These are phyloP conservation scores for Talaromyces sp. DNA, from an alignment of 2,329 filamentous ascomycete genomes.

Conservation along the genomic window DNA sequence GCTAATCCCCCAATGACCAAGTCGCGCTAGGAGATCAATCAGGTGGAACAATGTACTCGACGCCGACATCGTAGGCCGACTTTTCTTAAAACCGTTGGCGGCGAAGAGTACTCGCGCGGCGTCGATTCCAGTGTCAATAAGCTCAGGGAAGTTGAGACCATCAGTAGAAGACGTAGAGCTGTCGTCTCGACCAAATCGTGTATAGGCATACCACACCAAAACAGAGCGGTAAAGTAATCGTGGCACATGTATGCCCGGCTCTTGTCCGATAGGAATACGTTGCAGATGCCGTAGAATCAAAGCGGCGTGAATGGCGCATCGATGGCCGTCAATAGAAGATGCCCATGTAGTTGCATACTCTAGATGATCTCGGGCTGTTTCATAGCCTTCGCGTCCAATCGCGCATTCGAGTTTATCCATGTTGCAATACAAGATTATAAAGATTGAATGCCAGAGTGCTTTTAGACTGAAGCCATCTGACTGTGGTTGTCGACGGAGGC, in stretches of 20 bases:
- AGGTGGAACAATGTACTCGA: constrained; percentile 13
- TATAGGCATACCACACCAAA: constrained; percentile 28
- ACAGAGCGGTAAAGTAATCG: constrained; percentile 26
- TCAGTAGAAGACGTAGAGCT: background rate
- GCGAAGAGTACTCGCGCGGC: constrained; percentile 7
- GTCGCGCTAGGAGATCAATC: constrained; percentile 5
- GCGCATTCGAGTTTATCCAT: constrained; percentile 31
- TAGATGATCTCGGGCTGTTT: constrained; percentile 22
- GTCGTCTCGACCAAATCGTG: constrained; percentile 14
- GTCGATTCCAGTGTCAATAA: constrained; percentile 1
- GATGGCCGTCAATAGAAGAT: constrained; percentile 24
- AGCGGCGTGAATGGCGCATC: constrained; percentile 27
- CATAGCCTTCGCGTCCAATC: constrained; percentile 29
- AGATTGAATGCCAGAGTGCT: constrained; percentile 33
- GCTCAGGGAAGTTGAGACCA: background rate
- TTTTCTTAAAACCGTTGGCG: constrained; percentile 13
- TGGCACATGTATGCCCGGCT: constrained; percentile 30
- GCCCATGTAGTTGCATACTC: constrained; percentile 26
- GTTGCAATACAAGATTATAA: constrained; percentile 30
- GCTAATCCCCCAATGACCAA: constrained; percentile 16
- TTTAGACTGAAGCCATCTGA: constrained; percentile 28
- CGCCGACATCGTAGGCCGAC: constrained; percentile 8
- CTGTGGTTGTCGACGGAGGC: constrained; percentile 23
- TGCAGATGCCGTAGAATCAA: constrained; percentile 28
- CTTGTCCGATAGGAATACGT: constrained; percentile 24